Conservation (phyloP, 805 yeast genomes). For the Teunomyces cretensis region DNA sequence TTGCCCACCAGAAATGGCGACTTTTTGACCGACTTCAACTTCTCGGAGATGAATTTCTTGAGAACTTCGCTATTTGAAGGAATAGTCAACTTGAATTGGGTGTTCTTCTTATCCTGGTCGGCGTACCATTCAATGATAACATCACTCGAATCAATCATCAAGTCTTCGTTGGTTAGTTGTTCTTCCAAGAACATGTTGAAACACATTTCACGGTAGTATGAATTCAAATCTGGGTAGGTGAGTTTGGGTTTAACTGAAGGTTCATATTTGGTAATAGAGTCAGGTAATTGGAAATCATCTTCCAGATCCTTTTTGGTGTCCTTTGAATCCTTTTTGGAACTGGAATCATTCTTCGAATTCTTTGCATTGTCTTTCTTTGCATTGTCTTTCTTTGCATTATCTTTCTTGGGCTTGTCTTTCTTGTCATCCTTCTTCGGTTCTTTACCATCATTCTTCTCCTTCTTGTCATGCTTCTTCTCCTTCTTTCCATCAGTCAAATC, state of each 20-base stretch:
- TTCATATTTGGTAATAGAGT: conserved; percentile 5
- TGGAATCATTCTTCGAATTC: no score
- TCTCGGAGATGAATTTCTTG: conserved; percentile 49
- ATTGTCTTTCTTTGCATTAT: neutral
- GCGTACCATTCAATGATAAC: conserved; percentile 53
- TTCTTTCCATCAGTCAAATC: neutral
- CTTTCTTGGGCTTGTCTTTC: neutral
- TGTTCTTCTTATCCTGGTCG: conserved; percentile 42
- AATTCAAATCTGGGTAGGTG: conserved; percentile 48
- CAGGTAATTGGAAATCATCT: conserved; percentile 1
- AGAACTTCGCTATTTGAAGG: conserved; percentile 49
- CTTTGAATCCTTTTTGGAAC: no score
- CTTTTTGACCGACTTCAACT: conserved; percentile 51
- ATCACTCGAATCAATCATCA: conserved; percentile 36
- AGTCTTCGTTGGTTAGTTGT: conserved; percentile 41
- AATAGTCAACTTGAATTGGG: conserved; percentile 43
- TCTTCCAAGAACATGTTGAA: conserved; percentile 66
- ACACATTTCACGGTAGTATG: conserved; percentile 59
- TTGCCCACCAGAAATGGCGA: conserved; percentile 61
- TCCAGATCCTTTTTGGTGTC: neutral
- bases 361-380: neutral
- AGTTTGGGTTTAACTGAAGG: conserved; percentile 34
- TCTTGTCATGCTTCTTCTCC: neutral
- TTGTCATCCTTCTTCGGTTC: neutral
- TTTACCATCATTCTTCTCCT: neutral